Conservation (phyloP, 176 grass and related monocot genomes). For the Paspalum notatum region DNA sequence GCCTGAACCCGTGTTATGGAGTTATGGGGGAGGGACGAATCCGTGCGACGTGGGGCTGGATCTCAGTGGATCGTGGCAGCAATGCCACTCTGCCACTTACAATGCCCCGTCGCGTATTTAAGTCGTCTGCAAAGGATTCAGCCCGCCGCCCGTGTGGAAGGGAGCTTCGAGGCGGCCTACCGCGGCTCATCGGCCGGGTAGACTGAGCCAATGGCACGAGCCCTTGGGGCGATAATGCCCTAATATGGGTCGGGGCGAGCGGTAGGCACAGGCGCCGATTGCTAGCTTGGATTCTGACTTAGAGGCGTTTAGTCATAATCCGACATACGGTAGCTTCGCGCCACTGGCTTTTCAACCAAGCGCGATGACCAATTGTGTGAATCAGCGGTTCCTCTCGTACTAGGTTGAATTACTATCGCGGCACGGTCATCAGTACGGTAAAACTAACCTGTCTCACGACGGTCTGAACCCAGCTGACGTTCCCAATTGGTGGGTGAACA, state of each 20-base stretch:
- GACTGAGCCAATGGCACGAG: slow-evolving; percentile 10
- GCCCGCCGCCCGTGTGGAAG: slow-evolving; percentile 33
- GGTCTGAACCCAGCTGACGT: too few species aligned
- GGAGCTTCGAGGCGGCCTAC: slow-evolving; percentile 40
- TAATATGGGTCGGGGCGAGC: slow-evolving; percentile 29
- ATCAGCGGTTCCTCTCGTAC: background rate
- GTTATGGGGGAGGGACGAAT: slow-evolving; percentile 7
- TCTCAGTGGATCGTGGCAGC: slow-evolving; percentile 66
- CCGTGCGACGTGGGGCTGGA: slow-evolving; percentile 31
- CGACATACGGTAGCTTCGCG: slow-evolving; percentile 44
- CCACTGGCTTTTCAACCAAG: slow-evolving; percentile 64
- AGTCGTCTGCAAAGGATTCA: slow-evolving; percentile 53
- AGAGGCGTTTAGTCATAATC: too few species aligned
- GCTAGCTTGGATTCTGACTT: too few species aligned
- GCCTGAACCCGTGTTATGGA: too few species aligned
- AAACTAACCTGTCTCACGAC: too few species aligned
- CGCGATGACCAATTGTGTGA: slow-evolving; percentile 63
- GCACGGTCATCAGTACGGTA: too few species aligned
- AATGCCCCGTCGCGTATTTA: slow-evolving; percentile 45
- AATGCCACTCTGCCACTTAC: slow-evolving; percentile 66
- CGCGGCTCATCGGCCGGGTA: background rate
- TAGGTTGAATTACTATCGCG: too few species aligned
- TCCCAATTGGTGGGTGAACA: too few species aligned
- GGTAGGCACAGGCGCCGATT: slow-evolving; percentile 1
- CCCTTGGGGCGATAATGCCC: slow-evolving; percentile 12